Conservation (phyloP, 2,329 filamentous ascomycete species). For the Xylariaceae sp. region DNA sequence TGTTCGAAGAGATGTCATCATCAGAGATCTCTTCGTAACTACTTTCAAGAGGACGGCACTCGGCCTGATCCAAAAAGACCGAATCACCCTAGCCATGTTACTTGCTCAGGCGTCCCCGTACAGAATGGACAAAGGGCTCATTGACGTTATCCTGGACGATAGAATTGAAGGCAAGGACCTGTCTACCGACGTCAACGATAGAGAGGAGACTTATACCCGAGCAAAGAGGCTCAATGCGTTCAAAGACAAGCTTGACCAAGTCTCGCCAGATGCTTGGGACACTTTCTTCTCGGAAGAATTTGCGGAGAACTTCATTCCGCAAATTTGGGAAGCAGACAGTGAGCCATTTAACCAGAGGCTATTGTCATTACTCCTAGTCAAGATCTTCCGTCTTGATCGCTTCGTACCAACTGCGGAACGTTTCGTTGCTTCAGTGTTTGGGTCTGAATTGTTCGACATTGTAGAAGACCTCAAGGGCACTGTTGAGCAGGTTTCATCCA, state of each 20-base stretch:
- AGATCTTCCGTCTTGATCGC: constrained; percentile 92
- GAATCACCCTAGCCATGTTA: constrained; percentile 91
- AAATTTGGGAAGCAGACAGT: constrained; percentile 70
- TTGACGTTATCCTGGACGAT: constrained; percentile 85
- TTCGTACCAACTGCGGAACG: constrained; percentile 91
- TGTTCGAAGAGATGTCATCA: constrained; percentile 83
- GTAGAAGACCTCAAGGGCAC: constrained; percentile 86
- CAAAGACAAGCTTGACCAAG: constrained; percentile 71
- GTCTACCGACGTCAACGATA: constrained; percentile 68
- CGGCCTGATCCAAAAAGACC: constrained; percentile 89
- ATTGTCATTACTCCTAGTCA: constrained; percentile 85
- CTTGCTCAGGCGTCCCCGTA: constrained; percentile 96
- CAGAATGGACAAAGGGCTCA: constrained; percentile 87
- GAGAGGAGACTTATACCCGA: constrained; percentile 70
- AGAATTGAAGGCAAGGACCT: constrained; percentile 78
- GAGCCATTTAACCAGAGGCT: constrained; percentile 77
- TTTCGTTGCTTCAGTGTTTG: constrained; percentile 89
- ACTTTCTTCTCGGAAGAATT: constrained; percentile 84
- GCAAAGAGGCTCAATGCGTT: constrained; percentile 74
- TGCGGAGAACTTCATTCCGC: constrained; percentile 82
- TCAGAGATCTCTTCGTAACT: constrained; percentile 88
- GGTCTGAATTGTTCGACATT: constrained; percentile 79
- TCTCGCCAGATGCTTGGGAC: constrained; percentile 73
- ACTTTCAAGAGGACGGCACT: constrained; percentile 94
- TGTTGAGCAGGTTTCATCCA: constrained; percentile 81